Conservation (phyloP, 345 rosid genomes). For the Syzygium grande region DNA sequence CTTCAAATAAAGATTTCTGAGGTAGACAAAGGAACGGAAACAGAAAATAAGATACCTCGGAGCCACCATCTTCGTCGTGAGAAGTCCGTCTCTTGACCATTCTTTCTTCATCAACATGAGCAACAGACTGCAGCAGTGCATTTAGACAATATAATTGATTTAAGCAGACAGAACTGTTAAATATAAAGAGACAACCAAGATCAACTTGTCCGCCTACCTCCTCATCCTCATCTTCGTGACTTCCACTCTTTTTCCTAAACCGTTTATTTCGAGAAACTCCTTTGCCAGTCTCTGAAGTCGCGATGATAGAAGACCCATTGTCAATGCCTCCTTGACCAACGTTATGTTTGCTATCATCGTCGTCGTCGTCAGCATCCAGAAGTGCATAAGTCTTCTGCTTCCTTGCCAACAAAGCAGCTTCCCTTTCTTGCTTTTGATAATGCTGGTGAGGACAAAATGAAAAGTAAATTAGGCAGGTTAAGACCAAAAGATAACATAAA, state of each 20-base stretch:
- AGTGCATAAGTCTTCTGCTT: conserved; percentile 62
- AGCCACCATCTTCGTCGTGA: conserved; percentile 51
- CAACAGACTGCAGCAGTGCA: conserved; percentile 39
- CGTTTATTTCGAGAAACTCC: conserved; percentile 47
- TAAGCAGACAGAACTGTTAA: conserved; percentile 1
- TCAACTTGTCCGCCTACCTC: conserved; percentile 37
- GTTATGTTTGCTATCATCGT: conserved; percentile 14
- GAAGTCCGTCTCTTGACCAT: conserved; percentile 47
- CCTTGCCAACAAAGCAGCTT: conserved; percentile 70
- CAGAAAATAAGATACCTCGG: conserved; percentile 52
- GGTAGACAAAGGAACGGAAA: not conserved
- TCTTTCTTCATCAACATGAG: conserved; percentile 34
- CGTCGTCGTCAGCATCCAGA: conserved; percentile 63
- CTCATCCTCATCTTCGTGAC: conserved; percentile 59
- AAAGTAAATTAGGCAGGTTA: not conserved
- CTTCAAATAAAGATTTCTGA: not conserved
- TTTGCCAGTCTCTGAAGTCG: conserved; percentile 32
- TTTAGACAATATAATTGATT: not conserved
- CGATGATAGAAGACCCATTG: conserved; percentile 13
- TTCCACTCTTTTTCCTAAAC: conserved; percentile 74
- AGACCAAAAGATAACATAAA: conserved; percentile 14
- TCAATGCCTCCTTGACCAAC: conserved; percentile 13
- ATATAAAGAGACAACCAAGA: conserved; percentile 8
- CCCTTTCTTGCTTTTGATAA: conserved; percentile 79
- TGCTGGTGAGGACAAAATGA: conserved; percentile 20